A percentile compares a stretch with the other conserved stretches of the same genome.
Conservation (phyloP, 2,329 filamentous ascomycete species). For the Kalmusia sp. region DNA sequence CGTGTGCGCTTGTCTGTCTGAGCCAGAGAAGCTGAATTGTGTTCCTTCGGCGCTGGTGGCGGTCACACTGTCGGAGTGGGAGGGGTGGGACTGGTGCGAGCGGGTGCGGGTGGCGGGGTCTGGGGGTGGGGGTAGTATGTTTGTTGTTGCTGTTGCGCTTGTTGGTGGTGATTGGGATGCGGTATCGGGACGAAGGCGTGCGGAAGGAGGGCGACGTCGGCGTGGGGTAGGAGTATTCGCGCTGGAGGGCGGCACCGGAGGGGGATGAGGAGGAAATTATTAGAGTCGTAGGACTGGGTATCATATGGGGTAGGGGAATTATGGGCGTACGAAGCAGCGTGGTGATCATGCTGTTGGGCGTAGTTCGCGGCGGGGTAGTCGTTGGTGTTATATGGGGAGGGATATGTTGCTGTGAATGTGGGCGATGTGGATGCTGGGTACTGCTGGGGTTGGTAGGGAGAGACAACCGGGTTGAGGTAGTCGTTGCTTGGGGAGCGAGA, state of each 20-base stretch:
- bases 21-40: conserved; percentile 27
- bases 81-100: conserved; percentile 17
- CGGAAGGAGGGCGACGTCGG: conserved; percentile 25
- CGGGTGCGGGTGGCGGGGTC: conserved; percentile 23
- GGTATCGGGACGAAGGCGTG: conserved; percentile 2
- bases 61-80: conserved; percentile 21
- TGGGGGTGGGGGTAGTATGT: conserved; percentile 38
- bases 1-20: conserved; percentile 13
- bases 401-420: conserved; percentile 18
- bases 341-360: conserved; percentile 20
- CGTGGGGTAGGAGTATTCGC: conserved; percentile 32
- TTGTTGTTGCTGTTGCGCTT: conserved; percentile 33
- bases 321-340: conserved; percentile 20
- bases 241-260: conserved; percentile 22
- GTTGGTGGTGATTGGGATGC: conserved; percentile 5
- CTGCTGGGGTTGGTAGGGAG: conserved; percentile 26
- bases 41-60: conserved; percentile 21
- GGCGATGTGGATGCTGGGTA: conserved; percentile 24
- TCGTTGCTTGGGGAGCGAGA: conserved; percentile 29
- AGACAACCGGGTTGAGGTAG: conserved; percentile 20
- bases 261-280: conserved; percentile 26
- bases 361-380: conserved; percentile 16
- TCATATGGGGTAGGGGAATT: conserved; percentile 17
- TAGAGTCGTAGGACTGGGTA: conserved; percentile 31
- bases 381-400: conserved; percentile 20